A percentile compares a stretch with the other conserved stretches of the same genome.
Conservation (phyloP, 148 eudicot genomes). For the Heliosperma pusillum region DNA sequence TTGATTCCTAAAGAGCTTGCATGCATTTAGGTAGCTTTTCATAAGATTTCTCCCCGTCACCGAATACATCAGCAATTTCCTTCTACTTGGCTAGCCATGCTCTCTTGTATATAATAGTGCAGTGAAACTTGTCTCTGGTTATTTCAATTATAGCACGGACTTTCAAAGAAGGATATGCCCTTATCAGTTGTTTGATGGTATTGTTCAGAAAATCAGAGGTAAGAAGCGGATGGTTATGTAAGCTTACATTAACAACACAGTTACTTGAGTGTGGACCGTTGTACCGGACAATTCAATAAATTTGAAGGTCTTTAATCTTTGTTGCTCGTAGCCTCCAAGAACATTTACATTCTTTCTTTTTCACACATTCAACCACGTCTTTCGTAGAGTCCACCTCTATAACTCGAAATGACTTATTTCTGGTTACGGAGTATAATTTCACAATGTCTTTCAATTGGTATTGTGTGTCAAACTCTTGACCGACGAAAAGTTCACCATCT, state of each 20-base stretch:
- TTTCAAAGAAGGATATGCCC: neutral
- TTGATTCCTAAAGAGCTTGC: conserved; percentile 6
- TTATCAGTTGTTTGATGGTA: neutral
- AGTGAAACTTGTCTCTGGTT: neutral
- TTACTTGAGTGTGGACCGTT: too few species aligned
- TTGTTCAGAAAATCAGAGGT: neutral
- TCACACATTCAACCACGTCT: neutral
- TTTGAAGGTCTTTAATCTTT: too few species aligned
- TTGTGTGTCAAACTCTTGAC: neutral
- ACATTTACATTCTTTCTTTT: too few species aligned
- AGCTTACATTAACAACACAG: too few species aligned
- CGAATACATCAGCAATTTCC: neutral
- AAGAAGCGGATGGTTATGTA: too few species aligned
- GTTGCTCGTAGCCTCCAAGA: too few species aligned
- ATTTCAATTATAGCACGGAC: neutral
- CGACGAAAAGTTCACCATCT: neutral
- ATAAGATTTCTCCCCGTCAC: neutral
- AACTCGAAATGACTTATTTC: neutral
- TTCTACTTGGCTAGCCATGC: neutral
- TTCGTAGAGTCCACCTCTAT: neutral
- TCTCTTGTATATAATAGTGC: neutral
- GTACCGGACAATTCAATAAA: too few species aligned
- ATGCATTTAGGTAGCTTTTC: neutral
- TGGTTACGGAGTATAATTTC: neutral
- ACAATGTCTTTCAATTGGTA: neutral